Conservation (phyloP, 2,329 filamentous ascomycete species). For the Chaetomium olivaceum region DNA sequence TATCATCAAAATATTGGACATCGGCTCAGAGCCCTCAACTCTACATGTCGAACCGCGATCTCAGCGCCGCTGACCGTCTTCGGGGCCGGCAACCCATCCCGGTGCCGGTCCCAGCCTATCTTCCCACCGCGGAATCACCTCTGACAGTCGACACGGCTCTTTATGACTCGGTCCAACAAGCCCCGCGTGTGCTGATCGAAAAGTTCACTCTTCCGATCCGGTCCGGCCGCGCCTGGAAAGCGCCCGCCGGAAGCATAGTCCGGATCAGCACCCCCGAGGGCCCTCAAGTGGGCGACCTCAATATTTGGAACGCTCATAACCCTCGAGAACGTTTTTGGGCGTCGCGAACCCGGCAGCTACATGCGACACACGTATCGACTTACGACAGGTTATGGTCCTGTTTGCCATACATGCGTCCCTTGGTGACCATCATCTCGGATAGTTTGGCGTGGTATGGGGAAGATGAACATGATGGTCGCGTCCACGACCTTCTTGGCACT, state of each 20-base stretch:
- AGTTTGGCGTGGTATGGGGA: constrained; percentile 62
- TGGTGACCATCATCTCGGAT: constrained; percentile 71
- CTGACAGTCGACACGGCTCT: constrained; percentile 44
- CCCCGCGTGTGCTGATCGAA: constrained; percentile 45
- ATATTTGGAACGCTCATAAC: constrained; percentile 77
- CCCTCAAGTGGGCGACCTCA: constrained; percentile 80
- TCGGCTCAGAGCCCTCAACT: not conserved
- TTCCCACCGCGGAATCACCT: constrained; percentile 26
- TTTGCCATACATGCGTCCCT: constrained; percentile 73
- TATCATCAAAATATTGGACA: not conserved
- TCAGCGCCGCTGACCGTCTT: not conserved
- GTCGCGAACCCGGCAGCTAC: constrained; percentile 73
- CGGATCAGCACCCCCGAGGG: constrained; percentile 75
- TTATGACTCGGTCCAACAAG: constrained; percentile 63
- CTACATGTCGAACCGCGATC: not conserved
- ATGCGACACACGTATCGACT: constrained; percentile 70
- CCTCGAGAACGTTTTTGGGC: constrained; percentile 84
- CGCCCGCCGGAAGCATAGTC: constrained; percentile 66
- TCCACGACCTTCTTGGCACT: constrained; percentile 80
- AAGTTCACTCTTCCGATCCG: constrained; percentile 70
- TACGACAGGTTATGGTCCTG: constrained; percentile 76
- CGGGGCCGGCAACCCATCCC: constrained; percentile 11
- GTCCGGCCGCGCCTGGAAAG: constrained; percentile 72
- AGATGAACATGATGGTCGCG: constrained; percentile 63
- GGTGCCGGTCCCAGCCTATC: constrained; percentile 46